Evolutionary conservation across 495 filamentous ascomycete species (phyloP), one percentile per base, ranked within the genome.

Genomic region (Chaetomidium leptoderma): DNA sequence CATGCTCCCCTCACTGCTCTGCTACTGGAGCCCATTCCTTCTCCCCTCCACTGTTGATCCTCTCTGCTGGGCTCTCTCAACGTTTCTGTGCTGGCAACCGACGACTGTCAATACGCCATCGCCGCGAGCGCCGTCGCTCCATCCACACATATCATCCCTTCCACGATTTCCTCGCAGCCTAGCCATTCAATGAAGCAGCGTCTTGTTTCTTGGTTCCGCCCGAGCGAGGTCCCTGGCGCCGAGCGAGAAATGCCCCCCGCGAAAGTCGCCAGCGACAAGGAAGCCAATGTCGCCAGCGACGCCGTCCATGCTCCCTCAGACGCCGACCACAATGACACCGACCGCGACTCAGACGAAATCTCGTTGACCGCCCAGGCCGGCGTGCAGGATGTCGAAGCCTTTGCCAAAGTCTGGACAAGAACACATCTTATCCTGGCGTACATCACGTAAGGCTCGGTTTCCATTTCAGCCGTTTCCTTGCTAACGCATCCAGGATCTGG

Each of bases 401-500:
- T 66, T n/a, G 63, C 65, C 39, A 66, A 64, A 40, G 61, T 64
- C 17, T 68, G 66, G 66, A 63, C 63, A 14, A 62, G 32, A 24
- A 37, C 33, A 4, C 47, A 66, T 40, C 36, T 66, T 10, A 57
- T 63, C 27, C n/a, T 64, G 4, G 65, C 65, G 27, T 66, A 66
- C 48, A 19, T 66, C 49, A 61, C 64, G 66, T 69, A 67, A 26
- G 65, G 59, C 17, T 10, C n/a, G n/a, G n/a, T n/a, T 27, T 16
- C 11, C 3, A 37, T 0, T 4, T 4, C 10, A 29, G 10, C 1
- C 6, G n/a, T n/a, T 23, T 6, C n/a, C 1, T 24, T 8, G 17
- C 14, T 26, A 6, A 35, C 24, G n/a, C 19, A 9, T 1, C 8
- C 47, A 80, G 76, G 4, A 80, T 81, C 58, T 81, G 76, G 74